Evolutionary conservation across 2,329 filamentous ascomycete species (phyloP).

Genomic region (Sclerotinia spermophila): DNA sequence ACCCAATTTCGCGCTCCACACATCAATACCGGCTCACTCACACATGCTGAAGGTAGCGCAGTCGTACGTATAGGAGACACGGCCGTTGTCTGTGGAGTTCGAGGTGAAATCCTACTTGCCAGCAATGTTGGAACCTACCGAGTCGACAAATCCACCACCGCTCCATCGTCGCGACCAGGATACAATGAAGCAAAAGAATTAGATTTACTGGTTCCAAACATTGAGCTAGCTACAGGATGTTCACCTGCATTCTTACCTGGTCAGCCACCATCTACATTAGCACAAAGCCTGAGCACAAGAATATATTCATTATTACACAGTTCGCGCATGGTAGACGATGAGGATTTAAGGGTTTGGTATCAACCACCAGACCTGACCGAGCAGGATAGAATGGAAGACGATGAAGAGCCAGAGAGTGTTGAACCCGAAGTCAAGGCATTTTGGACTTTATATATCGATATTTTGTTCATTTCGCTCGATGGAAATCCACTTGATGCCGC

Average conservation of each 20-base stretch:
- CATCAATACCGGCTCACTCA: constrained; percentile 78
- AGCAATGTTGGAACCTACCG: constrained; percentile 69
- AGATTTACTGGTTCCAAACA: constrained; percentile 84
- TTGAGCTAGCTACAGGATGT: constrained; percentile 88
- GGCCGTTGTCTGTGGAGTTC: constrained; percentile 88
- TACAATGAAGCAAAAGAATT: constrained; percentile 51
- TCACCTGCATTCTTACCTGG: constrained; percentile 83
- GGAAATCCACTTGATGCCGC: constrained; percentile 90
- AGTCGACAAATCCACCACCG: constrained; percentile 38
- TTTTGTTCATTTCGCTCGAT: constrained; percentile 91
- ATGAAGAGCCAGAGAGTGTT: constrained; percentile 32
- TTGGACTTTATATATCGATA: constrained; percentile 92
- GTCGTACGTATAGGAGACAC: constrained; percentile 87
- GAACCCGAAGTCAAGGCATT: constrained; percentile 69
- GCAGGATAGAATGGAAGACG: constrained; percentile 43
- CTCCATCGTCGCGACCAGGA: constrained; percentile 37
- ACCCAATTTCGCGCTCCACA: constrained; percentile 67
- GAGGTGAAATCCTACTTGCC: constrained; percentile 77
- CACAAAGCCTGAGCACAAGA: constrained; percentile 77
- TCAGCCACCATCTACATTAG: constrained; percentile 71
- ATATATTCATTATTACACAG: constrained; percentile 73
- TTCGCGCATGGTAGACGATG: constrained; percentile 59
- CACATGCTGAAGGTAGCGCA: constrained; percentile 85
- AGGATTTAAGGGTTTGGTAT: constrained; percentile 72
- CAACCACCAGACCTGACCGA: constrained; percentile 47